Conservation (phyloP, 225 moss, liverwort and hornwort species). For the Antitrichia curtipendula region DNA sequence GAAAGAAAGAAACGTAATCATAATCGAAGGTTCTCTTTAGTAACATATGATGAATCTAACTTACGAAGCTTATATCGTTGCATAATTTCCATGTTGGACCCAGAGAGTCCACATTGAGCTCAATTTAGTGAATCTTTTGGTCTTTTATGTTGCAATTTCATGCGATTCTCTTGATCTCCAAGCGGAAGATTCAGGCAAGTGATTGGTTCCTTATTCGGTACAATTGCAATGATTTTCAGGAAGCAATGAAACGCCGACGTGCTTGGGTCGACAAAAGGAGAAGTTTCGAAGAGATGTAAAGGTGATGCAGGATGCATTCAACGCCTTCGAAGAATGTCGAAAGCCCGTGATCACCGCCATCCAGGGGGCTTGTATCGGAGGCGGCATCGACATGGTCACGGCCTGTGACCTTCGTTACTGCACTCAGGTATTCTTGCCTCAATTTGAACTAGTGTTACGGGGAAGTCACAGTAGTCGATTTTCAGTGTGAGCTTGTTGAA, state of each 20-base stretch:
- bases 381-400: constrained; percentile 67
- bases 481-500: neutral
- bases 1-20: neutral
- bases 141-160: neutral
- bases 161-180: neutral
- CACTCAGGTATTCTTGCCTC: constrained; percentile 24
- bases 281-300: constrained; percentile 42
- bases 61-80: neutral
- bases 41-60: neutral
- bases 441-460: neutral
- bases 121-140: neutral
- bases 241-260: neutral
- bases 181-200: neutral
- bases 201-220: neutral
- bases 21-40: neutral
- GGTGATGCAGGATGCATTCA: constrained; percentile 64
- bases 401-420: constrained; percentile 73
- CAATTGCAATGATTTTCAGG: neutral
- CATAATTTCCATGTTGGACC: neutral
- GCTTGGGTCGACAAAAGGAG: constrained; percentile 53
- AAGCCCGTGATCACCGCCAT: constrained; percentile 84
- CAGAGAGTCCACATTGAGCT: neutral
- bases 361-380: constrained; percentile 79
- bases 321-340: constrained; percentile 64
- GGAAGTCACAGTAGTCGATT: neutral